Evolutionary conservation across 1,139 yeast species (phyloP), one percentile per base, ranked within the genome.

Genomic region (Kodamaea sp.): DNA sequence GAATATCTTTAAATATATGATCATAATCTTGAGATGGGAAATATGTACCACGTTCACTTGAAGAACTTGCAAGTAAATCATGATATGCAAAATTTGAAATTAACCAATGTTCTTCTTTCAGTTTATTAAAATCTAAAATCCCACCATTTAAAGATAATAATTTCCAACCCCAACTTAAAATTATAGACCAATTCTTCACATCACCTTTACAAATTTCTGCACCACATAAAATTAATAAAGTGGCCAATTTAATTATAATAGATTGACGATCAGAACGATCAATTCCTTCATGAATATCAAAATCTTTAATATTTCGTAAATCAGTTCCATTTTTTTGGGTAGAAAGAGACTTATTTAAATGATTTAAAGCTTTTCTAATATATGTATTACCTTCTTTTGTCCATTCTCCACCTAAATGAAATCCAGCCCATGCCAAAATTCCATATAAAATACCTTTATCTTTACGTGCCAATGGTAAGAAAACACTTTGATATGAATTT

Each of bases 1-100:
- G 54, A 8, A 46, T 46, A 45, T 67, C 72, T 22, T 58, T 62
- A 55, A 84, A 72, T 37, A 79, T 69, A 28, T 64, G 60, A 36
- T 81, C 79, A 57, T 85, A 84, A 32, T 78, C 79, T 10, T 65
- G 63, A 22, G 73, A 62, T 0, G 79, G 71, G 53, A 81, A 81
- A 51, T 78, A 79, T 0, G 83, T 71, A 1, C 80, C 80, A 35
- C 81, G 55, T 39, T 76, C 78, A 36, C 73, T 65, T 27, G 71
- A 69, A 9, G 84, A 76, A 38, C 81, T 73, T 1, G 92, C 80
- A 46, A 84, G 65, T 30, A 86, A 73, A 54, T 85, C 95, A 57
- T 86, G 95, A 54, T 85, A 86, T 1, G 89, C 88, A 61, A 83
- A 86, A 57, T 82, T 84, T n/a, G 88, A 78, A 23, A 84, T 78